These are phyloP conservation scores for Fusarium sp. DNA, from an alignment of 2,329 filamentous ascomycete species.

Conservation along the genomic window DNA sequence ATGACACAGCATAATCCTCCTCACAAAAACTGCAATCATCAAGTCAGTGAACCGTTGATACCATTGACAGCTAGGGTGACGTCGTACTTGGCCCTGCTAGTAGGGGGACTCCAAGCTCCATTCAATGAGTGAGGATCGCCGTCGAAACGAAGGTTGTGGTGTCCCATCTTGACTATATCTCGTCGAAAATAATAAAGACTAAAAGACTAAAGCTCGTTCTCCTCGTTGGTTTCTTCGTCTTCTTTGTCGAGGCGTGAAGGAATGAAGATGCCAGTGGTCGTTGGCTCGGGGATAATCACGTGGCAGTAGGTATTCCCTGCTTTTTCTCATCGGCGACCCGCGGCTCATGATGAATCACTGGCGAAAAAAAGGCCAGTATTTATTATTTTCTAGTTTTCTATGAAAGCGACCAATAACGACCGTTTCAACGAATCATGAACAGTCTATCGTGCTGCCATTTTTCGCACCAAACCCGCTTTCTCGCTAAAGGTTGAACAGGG, in stretches of 20 bases:
- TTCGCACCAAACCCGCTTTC: conserved; percentile 4
- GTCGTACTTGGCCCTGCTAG: conserved; percentile 51
- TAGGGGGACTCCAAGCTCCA: conserved; percentile 52
- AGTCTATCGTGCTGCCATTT: conserved; percentile 1
- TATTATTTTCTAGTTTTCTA: neutral
- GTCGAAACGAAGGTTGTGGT: conserved; percentile 50
- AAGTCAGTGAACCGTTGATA: conserved; percentile 22
- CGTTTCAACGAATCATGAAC: neutral
- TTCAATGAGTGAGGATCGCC: conserved; percentile 47
- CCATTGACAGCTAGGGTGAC: neutral
- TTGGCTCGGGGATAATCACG: conserved; percentile 31
- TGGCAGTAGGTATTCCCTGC: neutral
- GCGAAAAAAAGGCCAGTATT: neutral
- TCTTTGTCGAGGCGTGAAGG: neutral
- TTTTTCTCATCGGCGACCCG: neutral
- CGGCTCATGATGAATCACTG: neutral
- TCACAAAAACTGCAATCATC: conserved; percentile 47
- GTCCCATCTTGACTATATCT: conserved; percentile 25
- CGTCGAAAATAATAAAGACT: neutral
- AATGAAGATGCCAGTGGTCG: neutral
- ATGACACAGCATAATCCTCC: conserved; percentile 59
- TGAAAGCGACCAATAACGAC: neutral
- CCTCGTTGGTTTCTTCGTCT: neutral
- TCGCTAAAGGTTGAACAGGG: neutral
- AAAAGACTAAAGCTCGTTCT: neutral